Evolutionary conservation across 352 stramenopile species (phyloP).

Genomic region (Phytophthora sojae): DNA sequence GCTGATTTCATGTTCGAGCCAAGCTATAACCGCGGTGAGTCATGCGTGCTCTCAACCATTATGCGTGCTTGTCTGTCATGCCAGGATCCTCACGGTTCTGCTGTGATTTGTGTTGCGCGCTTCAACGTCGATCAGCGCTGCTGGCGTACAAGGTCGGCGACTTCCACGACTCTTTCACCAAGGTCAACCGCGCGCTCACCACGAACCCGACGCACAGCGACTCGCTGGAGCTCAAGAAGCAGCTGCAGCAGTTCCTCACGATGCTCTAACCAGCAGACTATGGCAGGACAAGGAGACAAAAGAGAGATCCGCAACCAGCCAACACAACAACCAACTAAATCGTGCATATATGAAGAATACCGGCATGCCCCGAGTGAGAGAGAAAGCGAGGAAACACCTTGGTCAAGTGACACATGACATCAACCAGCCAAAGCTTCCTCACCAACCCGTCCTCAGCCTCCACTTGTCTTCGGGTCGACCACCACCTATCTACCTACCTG

Average conservation of each 20-base stretch:
- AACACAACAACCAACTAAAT: constrained; percentile 41
- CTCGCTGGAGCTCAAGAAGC: constrained; percentile 90
- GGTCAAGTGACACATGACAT: constrained; percentile 2
- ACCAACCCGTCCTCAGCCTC: constrained; percentile 21
- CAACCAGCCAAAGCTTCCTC: constrained; percentile 15
- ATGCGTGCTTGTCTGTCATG: background rate
- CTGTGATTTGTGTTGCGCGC: background rate
- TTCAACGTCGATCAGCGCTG: constrained; percentile 57
- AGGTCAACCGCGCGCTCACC: constrained; percentile 83
- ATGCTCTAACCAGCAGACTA: constrained; percentile 55
- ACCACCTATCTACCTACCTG: constrained; percentile 15
- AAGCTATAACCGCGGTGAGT: constrained; percentile 89
- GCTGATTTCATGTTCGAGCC: constrained; percentile 93
- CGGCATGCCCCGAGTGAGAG: constrained; percentile 28
- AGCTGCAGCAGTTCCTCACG: constrained; percentile 85
- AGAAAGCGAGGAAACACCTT: constrained; percentile 10
- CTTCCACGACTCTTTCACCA: constrained; percentile 91
- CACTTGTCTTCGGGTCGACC: constrained; percentile 9
- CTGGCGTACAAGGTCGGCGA: constrained; percentile 92
- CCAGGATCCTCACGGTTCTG: constrained; percentile 8
- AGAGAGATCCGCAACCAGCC: constrained; percentile 19
- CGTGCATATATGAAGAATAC: constrained; percentile 54
- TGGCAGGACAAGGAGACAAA: constrained; percentile 6
- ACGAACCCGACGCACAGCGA: constrained; percentile 88
- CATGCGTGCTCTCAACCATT: background rate